Base-by-base conservation (phyloP, 164 flowering plant species). In the Tetrastigma voinierianum region DNA sequence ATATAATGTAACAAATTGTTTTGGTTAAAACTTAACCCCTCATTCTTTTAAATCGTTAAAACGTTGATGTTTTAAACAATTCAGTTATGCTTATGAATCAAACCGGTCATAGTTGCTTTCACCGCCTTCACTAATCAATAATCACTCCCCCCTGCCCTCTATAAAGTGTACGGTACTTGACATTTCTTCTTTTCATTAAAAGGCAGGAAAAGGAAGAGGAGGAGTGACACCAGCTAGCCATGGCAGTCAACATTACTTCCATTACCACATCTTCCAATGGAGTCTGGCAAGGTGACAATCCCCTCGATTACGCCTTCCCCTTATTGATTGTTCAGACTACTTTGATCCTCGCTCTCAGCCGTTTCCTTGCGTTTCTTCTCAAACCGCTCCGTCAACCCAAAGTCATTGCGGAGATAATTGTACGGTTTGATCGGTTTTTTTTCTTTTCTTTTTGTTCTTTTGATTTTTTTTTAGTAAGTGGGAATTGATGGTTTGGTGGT, bases 311-410 rank as follows among this genome's bases (percentile, higher is more conserved):
- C 51, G 89, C 95, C 67, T 83, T 93, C 77, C 96, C 96, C 1
- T 80, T 93, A 10, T 68, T 93, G 16, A 83, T 93, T 0, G 15
- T 84, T 12, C 98, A 93, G 63, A 85, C 84, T 12, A 72, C 74
- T 15, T 32, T 93, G 1, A 69, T 93, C 70, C 72, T 90, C 57
- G n/a, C 69, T 48, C 10, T 87, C 68, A 77, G 71, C 61, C 93
- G 94, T 57, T 66, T 66, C 71, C 86, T 93, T 32, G 80, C 87
- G 57, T 78, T 84, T 74, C 77, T 85, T 45, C 80, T 93, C 74
- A 90, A 83, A 59, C 96, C 98, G 20, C 87, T 93, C 58, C 86
- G 96, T 23, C 98, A 93, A 63, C 96, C 98, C 45, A 83, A 79
- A 74, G 98, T 93, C 77, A 80, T 90, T 17, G 93, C 98, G 0